Percentiles rank a stretch among this genome's conserved stretches.
Evolutionary conservation across 2,329 filamentous ascomycete genomes (phyloP).

Genomic region (Calonectria ilicicola): DNA sequence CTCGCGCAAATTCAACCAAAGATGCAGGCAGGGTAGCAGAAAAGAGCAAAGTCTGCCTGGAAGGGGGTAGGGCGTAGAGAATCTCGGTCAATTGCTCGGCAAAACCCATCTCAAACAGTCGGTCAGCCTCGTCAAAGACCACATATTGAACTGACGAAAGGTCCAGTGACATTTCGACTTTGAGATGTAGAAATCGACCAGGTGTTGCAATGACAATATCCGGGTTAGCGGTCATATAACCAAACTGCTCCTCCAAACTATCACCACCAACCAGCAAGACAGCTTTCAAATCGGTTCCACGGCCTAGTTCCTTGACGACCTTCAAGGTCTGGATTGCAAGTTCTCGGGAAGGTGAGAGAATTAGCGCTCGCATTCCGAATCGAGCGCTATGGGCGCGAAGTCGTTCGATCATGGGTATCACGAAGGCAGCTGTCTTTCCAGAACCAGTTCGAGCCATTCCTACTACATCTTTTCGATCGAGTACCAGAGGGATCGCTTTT

Average conservation of each 20-base stretch:
- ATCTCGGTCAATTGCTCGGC: slow-evolving; percentile 94
- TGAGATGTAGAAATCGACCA: slow-evolving; percentile 94
- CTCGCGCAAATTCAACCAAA: slow-evolving; percentile 93
- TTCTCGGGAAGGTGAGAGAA: slow-evolving; percentile 93
- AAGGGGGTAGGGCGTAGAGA: slow-evolving; percentile 84
- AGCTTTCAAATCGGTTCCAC: slow-evolving; percentile 91
- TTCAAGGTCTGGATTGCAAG: slow-evolving; percentile 94
- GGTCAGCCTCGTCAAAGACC: slow-evolving; percentile 97
- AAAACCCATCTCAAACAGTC: slow-evolving; percentile 99
- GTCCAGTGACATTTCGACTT: slow-evolving; percentile 95
- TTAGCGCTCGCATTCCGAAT: slow-evolving; percentile 86
- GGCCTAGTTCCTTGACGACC: slow-evolving; percentile 93
- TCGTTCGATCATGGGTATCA: slow-evolving; percentile 97
- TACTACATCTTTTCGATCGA: slow-evolving; percentile 94
- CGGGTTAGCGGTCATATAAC: slow-evolving; percentile 91
- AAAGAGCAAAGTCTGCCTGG: slow-evolving; percentile 91
- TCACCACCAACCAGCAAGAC: slow-evolving; percentile 94
- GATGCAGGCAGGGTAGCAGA: slow-evolving; percentile 95
- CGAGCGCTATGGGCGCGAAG: slow-evolving; percentile 88
- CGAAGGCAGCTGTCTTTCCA: slow-evolving; percentile 97
- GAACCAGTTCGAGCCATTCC: slow-evolving; percentile 99
- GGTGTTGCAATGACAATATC: slow-evolving; percentile 98
- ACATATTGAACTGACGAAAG: slow-evolving; percentile 93
- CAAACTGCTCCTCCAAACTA: slow-evolving; percentile 94
- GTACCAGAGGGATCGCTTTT: slow-evolving; percentile 92